Percentiles rank a stretch among this genome's conserved stretches.
Evolutionary conservation across 371 early-diverging fungal species (phyloP).

Genomic region (Actinomortierella ambigua): DNA sequence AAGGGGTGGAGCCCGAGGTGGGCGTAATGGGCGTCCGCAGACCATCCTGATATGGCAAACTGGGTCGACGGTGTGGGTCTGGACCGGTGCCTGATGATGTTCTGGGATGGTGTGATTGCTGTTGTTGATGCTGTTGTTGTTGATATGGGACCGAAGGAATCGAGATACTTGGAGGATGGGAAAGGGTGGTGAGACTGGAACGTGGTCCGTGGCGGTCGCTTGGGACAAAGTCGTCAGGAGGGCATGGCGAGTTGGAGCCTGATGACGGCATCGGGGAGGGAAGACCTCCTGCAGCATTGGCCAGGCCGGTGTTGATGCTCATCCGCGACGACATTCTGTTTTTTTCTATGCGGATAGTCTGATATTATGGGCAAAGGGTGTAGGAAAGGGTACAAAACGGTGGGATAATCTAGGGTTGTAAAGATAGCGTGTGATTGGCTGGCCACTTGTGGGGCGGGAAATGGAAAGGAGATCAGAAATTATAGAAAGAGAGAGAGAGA

Average conservation of each 20-base stretch:
- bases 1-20: background rate
- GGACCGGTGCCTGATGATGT: slow-evolving; percentile 3
- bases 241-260: slow-evolving; percentile 12
- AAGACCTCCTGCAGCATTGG: slow-evolving; percentile 1
- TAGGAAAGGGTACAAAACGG: background rate
- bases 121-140: slow-evolving; percentile 2
- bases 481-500: background rate
- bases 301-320: no score
- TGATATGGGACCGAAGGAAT: slow-evolving; percentile 22
- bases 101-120: slow-evolving; percentile 14
- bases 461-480: background rate
- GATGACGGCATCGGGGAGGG: slow-evolving; percentile 39
- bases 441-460: no score
- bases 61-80: slow-evolving; percentile 12
- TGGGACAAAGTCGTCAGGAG: slow-evolving; percentile 14
- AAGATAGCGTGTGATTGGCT: background rate
- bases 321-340: no score
- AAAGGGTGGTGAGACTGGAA: slow-evolving; percentile 10
- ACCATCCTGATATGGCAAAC: slow-evolving; percentile 4
- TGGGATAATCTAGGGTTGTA: background rate
- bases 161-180: slow-evolving; percentile 31
- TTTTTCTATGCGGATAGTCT: slow-evolving; percentile 5
- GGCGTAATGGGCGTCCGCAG: slow-evolving; percentile 2
- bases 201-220: slow-evolving; percentile 21
- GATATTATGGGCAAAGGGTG: background rate